Evolutionary conservation across 768 basidiomycete genomes (phyloP).

Genomic region (Cystobasidium tubakii): DNA sequence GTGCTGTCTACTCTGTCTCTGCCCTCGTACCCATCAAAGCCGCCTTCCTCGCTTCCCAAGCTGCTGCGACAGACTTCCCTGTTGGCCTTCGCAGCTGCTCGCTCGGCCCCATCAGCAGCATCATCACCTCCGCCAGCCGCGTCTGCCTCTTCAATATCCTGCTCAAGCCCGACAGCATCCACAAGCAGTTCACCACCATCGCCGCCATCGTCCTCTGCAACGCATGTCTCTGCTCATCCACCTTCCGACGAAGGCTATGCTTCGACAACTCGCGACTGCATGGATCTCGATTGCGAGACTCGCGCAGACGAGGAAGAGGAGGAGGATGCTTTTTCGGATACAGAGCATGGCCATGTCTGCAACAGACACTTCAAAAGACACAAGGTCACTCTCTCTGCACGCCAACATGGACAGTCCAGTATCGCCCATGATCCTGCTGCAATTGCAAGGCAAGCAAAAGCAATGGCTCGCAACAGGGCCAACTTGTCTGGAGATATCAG

Average conservation of each 20-base stretch:
- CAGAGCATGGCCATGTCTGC: not conserved
- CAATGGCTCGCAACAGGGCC: not conserved
- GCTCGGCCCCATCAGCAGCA: not conserved
- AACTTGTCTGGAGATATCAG: slow-evolving; percentile 16
- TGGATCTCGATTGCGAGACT: slow-evolving; percentile 1
- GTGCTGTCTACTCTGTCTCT: not conserved
- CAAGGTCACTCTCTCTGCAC: not conserved
- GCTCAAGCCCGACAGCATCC: not conserved
- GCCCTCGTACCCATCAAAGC: not conserved
- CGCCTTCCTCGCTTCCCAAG: slow-evolving; percentile 13
- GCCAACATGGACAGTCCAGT: not conserved
- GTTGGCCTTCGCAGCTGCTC: slow-evolving; percentile 11
- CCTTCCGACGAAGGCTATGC: slow-evolving; percentile 6
- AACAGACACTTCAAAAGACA: not conserved
- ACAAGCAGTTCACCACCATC: not conserved
- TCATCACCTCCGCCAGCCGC: not conserved
- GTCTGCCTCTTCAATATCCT: not conserved
- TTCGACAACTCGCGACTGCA: not conserved
- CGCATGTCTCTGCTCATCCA: not conserved
- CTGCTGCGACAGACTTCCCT: slow-evolving; percentile 28
- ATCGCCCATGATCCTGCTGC: not conserved
- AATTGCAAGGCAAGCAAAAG: slow-evolving; percentile 3
- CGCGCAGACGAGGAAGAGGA: not conserved
- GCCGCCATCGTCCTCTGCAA: not conserved
- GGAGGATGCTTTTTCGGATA: not conserved